Base-by-base conservation (phyloP, 352 stramenopile genomes). In the Phytophthora fragariae region DNA sequence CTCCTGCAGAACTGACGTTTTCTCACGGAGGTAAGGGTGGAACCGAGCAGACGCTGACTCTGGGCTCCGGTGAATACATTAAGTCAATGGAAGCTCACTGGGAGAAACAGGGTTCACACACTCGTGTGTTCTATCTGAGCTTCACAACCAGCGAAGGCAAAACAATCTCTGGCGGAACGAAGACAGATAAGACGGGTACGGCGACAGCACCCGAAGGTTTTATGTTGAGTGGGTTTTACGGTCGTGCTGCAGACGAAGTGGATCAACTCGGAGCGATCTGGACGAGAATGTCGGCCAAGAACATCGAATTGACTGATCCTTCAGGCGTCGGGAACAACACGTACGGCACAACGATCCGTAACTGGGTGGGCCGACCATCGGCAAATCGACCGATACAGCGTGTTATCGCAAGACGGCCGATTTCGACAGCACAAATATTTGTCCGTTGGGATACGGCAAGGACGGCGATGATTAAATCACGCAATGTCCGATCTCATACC, bases 21-120 rank as follows among this genome's bases (percentile, higher is more conserved):
- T 49, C 70, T 17, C 81, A 90, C 57, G 83, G 83, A 33, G 81
- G 81, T 24, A 57, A 14, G 3, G 83, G 79, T 15, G 83, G 83
- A 60, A 76, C 33, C 2, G 63, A 75, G 5, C 21, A 76, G 47
- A 83, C 70, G n/a, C 72, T 90, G 10, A 75, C 66, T 59, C 73
- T 89, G 1, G 75, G 60, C 44, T 49, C 62, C 5, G 79, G 73
- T 11, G 72, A 79, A 21, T 47, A 50, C 46, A 73, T 76, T 10
- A 73, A 49, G 6, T 73, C 68, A 0, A 73, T 88, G 50, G 81
- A 90, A 59, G 24, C 70, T n/a, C 83, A 90, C 41, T 41, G 35
- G 35, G 35, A 41, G 35, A 41, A 41, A 11, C 35, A 41, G 35
- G 35, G 35, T 11, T 41, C 35, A 11, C 35, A 41, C 10, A 41